A percentile compares a stretch with the other conserved stretches of the same genome.
Conservation (phyloP, 1,284 basidiomycete genomes). For the Polyporus tsugae region DNA sequence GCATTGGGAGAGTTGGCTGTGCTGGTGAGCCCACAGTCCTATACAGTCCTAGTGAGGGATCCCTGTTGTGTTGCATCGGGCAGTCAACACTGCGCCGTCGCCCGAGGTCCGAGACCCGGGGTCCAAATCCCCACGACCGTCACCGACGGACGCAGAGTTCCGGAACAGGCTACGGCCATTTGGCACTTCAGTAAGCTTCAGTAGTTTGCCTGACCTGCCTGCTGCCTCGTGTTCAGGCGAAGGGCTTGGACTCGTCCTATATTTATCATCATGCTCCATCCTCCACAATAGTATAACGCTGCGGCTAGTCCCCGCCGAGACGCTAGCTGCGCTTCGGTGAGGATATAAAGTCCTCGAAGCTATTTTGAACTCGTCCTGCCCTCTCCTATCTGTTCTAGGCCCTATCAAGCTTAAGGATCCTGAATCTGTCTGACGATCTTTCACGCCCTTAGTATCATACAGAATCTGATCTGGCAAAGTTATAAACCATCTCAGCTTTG, state of each 20-base stretch:
- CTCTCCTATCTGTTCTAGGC: neutral
- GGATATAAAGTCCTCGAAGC: constrained; percentile 17
- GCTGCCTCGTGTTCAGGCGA: neutral
- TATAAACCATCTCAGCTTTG: neutral
- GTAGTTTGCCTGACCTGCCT: neutral
- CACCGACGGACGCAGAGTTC: neutral
- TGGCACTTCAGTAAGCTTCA: neutral
- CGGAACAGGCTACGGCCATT: neutral
- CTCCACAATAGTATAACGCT: constrained; percentile 15
- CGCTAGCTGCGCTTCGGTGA: constrained; percentile 21
- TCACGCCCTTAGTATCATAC: neutral
- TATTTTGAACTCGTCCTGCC: neutral
- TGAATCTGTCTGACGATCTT: neutral
- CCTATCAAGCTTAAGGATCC: neutral
- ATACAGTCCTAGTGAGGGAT: neutral
- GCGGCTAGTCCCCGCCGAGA: constrained; percentile 21
- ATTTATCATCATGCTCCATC: constrained; percentile 22
- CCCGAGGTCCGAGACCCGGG: neutral
- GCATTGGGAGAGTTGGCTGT: neutral
- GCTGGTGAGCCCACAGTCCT: neutral
- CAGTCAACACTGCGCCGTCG: neutral
- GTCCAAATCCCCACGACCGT: neutral
- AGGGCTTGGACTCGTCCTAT: constrained; percentile 1
- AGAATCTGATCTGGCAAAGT: neutral
- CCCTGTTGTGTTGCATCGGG: neutral